Base-by-base conservation (phyloP, 768 basidiomycete genomes). In the Leucocoprinus sp. region DNA sequence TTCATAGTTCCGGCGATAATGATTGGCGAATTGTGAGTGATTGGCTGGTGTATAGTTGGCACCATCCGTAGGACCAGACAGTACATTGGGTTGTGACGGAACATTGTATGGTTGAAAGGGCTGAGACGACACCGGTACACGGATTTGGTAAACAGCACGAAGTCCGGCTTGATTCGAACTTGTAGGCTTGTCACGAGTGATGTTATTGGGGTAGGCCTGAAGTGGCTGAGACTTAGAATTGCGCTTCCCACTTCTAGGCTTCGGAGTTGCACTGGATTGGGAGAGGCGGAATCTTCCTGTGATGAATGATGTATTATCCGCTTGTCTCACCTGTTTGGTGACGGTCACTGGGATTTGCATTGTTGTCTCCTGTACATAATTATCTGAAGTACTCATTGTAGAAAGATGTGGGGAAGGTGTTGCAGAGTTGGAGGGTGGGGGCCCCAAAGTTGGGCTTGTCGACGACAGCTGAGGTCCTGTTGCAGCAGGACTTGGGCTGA, bases 211-310 rank as follows among this genome's bases (percentile, higher is more conserved):
- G n/a, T n/a, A 8, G 14, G 24, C 24, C 14, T 34, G 46, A 21
- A 36, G 15, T n/a, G 34, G 11, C 15, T 41, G 46, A 14, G 39
- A 17, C 29, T 36, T 48, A 3, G 46, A 48, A 8, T 17, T 21
- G 21, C 46, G 39, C 15, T 26, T 42, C 27, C 24, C 28, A 18
- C n/a, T 17, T 37, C 28, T 48, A 15, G 34, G 40, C 3, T 50
- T 51, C 5, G 64, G 55, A 6, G 67, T 58, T 21, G 66, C 60
- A 48, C 65, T 60, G 47, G 66, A 67, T 8, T 62, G 51, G 37
- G 60, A 49, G n/a, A 80, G 54, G 38, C 75, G 73, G 59, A 80
- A 81, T 24, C 68, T 67, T 35, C 63, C 61, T 33, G 50, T 48
- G 9, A 34, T 42, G 46, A 48, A 48, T 35, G 46, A 26, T 27